These are phyloP conservation scores for Colletotrichum caudatum DNA, from an alignment of 2,329 filamentous ascomycete species.

Conservation along the genomic window DNA sequence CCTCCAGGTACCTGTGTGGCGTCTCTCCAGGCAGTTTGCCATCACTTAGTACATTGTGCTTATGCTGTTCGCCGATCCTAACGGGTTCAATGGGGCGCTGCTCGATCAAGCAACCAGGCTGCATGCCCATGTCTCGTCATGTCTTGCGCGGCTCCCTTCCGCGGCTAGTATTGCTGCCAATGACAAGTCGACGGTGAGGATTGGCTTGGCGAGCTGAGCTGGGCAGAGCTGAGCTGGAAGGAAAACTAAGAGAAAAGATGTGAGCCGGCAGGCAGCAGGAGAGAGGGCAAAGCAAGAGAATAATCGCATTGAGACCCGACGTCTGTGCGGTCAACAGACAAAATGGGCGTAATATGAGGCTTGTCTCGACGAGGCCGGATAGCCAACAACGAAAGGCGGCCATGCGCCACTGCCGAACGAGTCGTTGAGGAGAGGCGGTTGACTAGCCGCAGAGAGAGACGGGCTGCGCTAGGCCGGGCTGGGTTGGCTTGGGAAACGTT, in stretches of 20 bases:
- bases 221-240: conserved; percentile 14
- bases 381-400: conserved; percentile 42
- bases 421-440: conserved; percentile 26
- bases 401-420: conserved; percentile 40
- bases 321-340: conserved; percentile 45
- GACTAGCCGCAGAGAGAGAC: conserved; percentile 18
- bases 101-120: conserved; percentile 40
- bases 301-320: conserved; percentile 28
- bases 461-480: conserved; percentile 13
- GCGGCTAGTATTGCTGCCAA: conserved; percentile 36
- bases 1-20: conserved; percentile 26
- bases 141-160: conserved; percentile 40
- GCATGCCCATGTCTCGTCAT: conserved; percentile 32
- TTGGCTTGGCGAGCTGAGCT: conserved; percentile 10
- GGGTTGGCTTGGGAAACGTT: conserved; percentile 32
- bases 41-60: conserved; percentile 15
- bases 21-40: conserved; percentile 32
- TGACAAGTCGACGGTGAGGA: conserved; percentile 20
- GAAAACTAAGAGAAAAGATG: background rate
- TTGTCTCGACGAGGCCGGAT: conserved; percentile 44
- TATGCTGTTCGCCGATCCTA: conserved; percentile 39
- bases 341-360: conserved; percentile 47
- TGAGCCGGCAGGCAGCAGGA: conserved; percentile 1
- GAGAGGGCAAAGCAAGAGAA: conserved; percentile 26
- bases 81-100: conserved; percentile 30